phyloP scores from a whole-genome alignment of 345 rosid genomes.

The Hibiscus mutabilis region DNA sequence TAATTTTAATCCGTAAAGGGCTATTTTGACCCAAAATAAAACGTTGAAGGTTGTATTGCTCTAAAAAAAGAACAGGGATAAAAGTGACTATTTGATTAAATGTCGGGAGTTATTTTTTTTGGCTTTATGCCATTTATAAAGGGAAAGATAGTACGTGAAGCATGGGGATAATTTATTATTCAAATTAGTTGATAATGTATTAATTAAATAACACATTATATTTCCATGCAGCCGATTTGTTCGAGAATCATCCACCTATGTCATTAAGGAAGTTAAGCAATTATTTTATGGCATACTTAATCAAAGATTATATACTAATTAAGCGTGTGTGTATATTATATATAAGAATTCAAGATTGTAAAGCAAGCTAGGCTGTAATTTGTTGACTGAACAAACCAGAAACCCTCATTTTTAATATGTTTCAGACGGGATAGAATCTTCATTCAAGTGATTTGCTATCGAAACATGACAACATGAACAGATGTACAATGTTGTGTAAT shows the following conservation, averaged over 20 bases:
- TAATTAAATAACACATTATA: not conserved
- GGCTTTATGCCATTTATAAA: too few species aligned
- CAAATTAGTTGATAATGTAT: not conserved
- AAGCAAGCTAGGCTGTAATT: conserved; percentile 11
- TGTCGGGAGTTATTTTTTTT: too few species aligned
- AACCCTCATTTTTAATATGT: not conserved
- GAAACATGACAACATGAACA: conserved; percentile 24
- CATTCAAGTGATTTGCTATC: conserved; percentile 17
- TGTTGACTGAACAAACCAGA: conserved; percentile 12
- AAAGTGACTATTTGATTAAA: too few species aligned
- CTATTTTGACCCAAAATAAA: too few species aligned
- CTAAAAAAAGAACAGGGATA: too few species aligned
- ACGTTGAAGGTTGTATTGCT: too few species aligned
- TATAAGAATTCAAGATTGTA: not conserved
- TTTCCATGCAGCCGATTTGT: not conserved
- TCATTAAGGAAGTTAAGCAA: not conserved
- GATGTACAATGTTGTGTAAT: conserved; percentile 22
- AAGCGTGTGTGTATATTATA: not conserved
- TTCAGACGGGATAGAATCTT: conserved; percentile 15
- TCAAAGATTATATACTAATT: not conserved
- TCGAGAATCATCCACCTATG: not conserved
- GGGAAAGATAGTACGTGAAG: too few species aligned
- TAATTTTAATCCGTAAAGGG: too few species aligned
- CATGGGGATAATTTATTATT: not conserved
- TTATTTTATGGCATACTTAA: not conserved